Evolutionary conservation across 805 yeast species (phyloP).

Genomic region (Hanseniaspora occidentalis): DNA sequence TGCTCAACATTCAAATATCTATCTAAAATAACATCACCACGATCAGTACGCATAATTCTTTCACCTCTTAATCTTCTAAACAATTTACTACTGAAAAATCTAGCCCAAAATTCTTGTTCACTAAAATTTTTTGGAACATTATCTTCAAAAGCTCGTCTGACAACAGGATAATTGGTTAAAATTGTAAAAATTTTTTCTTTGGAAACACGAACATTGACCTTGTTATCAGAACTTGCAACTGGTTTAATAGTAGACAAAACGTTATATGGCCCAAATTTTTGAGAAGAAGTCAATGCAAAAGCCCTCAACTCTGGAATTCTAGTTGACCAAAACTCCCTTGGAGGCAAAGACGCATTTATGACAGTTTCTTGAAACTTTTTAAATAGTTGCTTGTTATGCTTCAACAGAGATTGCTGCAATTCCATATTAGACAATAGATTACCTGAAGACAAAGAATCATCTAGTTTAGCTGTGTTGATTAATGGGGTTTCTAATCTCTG

Average conservation of each 20-base stretch:
- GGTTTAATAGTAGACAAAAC: constrained; percentile 90
- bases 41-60: constrained; percentile 55
- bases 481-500: constrained; percentile 18
- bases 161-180: constrained; percentile 86
- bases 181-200: constrained; percentile 82
- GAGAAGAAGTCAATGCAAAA: constrained; percentile 72
- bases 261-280: constrained; percentile 85
- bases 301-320: constrained; percentile 71
- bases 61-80: constrained; percentile 87
- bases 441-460: constrained; percentile 39
- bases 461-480: constrained; percentile 27
- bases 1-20: constrained; percentile 65
- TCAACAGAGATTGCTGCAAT: constrained; percentile 65
- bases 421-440: constrained; percentile 57
- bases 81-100: constrained; percentile 83
- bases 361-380: constrained; percentile 80
- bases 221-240: constrained; percentile 83
- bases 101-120: constrained; percentile 93
- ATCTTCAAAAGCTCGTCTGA: constrained; percentile 78
- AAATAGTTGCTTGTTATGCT: constrained; percentile 57
- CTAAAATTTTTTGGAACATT: constrained; percentile 70
- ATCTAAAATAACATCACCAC: constrained; percentile 79
- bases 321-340: constrained; percentile 79
- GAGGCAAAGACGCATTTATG: constrained; percentile 60
- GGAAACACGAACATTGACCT: constrained; percentile 85